These are phyloP conservation scores for Solanum acaule DNA, from an alignment of 257 asterid species.

Conservation along the genomic window DNA sequence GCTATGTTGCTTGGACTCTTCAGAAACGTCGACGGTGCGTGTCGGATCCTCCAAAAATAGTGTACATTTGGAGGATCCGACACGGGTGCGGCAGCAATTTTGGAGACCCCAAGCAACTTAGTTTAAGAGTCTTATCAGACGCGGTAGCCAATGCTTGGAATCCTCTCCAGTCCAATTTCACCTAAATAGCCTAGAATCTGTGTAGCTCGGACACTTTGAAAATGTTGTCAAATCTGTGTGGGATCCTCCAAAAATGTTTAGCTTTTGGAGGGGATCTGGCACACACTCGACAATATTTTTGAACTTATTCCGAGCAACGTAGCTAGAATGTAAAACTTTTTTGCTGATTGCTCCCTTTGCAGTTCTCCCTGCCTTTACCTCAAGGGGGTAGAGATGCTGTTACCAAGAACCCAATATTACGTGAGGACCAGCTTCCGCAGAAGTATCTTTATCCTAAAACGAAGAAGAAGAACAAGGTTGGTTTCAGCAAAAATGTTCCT, in stretches of 20 bases:
- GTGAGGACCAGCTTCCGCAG: constrained; percentile 92
- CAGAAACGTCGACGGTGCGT: too few species aligned
- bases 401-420: constrained; percentile 78
- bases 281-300: neutral
- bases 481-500: neutral
- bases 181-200: neutral
- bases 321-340: neutral
- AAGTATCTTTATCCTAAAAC: constrained; percentile 74
- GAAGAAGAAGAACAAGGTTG: constrained; percentile 77
- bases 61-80: too few species aligned
- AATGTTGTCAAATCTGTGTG: neutral
- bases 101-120: too few species aligned
- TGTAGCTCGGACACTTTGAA: too few species aligned
- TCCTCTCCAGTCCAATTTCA: neutral
- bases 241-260: neutral
- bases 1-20: neutral
- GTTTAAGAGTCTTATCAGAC: neutral
- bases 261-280: neutral
- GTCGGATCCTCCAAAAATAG: too few species aligned
- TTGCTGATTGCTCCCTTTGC: constrained; percentile 9
- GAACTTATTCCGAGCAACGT: neutral
- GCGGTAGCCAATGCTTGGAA: neutral
- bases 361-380: constrained; percentile 86
- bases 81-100: too few species aligned
- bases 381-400: constrained; percentile 88